Evolutionary conservation across 2,329 filamentous ascomycete species (phyloP).

Genomic region (Diaporthe sp.): DNA sequence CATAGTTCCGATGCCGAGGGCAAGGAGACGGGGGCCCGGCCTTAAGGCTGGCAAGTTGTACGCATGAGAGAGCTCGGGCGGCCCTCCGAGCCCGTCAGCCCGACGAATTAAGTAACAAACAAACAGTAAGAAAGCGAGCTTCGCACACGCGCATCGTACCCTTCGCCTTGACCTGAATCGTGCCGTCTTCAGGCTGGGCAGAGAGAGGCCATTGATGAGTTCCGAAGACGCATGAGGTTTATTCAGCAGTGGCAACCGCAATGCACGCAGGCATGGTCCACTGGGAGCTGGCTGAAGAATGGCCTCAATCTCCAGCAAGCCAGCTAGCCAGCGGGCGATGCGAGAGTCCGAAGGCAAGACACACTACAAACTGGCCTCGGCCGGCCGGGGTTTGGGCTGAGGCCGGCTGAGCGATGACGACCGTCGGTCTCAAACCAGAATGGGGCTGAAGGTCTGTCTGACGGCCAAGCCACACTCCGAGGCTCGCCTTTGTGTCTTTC

Average conservation of each 20-base stretch:
- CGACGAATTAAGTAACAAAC: background rate
- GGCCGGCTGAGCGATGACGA: constrained; percentile 5
- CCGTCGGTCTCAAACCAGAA: background rate
- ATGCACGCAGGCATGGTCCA: background rate
- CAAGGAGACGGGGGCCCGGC: background rate
- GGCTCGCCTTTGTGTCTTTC: background rate
- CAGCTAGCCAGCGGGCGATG: background rate
- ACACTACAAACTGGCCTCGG: background rate
- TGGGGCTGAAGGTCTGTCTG: background rate
- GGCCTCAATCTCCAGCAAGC: background rate
- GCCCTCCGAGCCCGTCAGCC: background rate
- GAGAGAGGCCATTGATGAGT: background rate
- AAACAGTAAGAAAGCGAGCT: background rate
- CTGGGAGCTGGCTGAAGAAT: background rate
- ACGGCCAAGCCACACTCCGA: background rate
- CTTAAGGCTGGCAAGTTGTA: background rate
- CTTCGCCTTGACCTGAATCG: background rate
- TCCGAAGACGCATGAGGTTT: background rate
- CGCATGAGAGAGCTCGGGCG: background rate
- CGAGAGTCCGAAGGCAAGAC: background rate
- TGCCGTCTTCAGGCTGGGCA: background rate
- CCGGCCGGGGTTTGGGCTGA: constrained; percentile 14
- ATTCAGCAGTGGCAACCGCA: background rate
- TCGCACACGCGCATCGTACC: background rate
- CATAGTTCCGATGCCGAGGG: background rate